Conservation (phyloP, 83 land plant species). For the Thuja plicata region DNA sequence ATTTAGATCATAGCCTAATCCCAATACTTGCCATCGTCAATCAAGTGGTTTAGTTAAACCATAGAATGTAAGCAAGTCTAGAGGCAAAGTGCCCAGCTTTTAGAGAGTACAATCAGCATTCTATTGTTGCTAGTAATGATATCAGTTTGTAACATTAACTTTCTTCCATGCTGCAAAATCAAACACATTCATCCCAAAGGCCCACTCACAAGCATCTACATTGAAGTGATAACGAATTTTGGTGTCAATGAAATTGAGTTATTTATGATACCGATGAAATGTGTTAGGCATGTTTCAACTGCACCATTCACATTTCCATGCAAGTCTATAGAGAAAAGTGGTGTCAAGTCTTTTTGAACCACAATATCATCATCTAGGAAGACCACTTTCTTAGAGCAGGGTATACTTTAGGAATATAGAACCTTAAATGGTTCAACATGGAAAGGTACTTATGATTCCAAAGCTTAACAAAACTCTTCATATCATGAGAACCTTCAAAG, state of each 20-base stretch:
- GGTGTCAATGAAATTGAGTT: slow-evolving; percentile 72
- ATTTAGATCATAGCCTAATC: slow-evolving; percentile 38
- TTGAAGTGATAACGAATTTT: slow-evolving; percentile 59
- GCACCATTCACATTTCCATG: slow-evolving; percentile 79
- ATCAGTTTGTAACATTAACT: slow-evolving; percentile 50
- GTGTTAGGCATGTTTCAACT: slow-evolving; percentile 79
- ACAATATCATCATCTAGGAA: slow-evolving; percentile 83
- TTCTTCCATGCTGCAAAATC: slow-evolving; percentile 68
- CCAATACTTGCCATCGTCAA: slow-evolving; percentile 27
- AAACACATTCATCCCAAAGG: slow-evolving; percentile 80
- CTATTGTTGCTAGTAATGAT: slow-evolving; percentile 76
- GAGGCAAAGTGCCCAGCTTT: slow-evolving; percentile 42
- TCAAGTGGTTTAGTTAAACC: slow-evolving; percentile 41
- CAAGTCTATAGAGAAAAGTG: slow-evolving; percentile 61
- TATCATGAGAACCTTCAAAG: slow-evolving; percentile 35
- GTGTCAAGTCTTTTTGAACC: slow-evolving; percentile 70
- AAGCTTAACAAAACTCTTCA: slow-evolving; percentile 38
- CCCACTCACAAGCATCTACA: slow-evolving; percentile 82
- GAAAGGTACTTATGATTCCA: slow-evolving; percentile 52
- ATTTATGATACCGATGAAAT: slow-evolving; percentile 70
- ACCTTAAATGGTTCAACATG: slow-evolving; percentile 62
- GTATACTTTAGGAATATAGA: slow-evolving; percentile 73
- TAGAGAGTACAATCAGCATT: slow-evolving; percentile 33
- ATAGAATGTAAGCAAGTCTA: slow-evolving; percentile 33
- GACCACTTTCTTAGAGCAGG: slow-evolving; percentile 70